Evolutionary conservation across 148 eudicot genomes (phyloP).

Genomic region (Chenopodium suecicum): DNA sequence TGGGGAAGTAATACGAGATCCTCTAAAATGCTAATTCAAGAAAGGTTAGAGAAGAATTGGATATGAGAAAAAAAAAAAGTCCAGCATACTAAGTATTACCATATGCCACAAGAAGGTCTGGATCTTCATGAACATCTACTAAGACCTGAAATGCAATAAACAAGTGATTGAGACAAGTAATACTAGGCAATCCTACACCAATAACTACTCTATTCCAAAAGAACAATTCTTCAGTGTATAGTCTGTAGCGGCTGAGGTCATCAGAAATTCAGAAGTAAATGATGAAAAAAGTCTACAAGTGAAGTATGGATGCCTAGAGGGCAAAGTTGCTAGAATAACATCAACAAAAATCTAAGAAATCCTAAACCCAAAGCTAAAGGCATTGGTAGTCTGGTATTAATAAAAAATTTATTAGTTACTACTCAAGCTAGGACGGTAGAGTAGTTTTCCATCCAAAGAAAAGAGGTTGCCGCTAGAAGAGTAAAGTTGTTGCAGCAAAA

Average conservation of each 20-base stretch:
- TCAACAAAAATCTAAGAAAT: background rate
- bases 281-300: constrained; percentile 4
- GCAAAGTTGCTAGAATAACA: background rate
- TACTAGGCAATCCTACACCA: background rate
- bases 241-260: background rate
- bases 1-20: background rate
- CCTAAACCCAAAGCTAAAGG: background rate
- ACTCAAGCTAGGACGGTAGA: background rate
- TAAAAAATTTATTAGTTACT: too few relatives aligned
- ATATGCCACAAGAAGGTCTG: constrained; percentile 78
- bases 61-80: background rate
- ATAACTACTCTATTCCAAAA: background rate
- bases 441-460: background rate
- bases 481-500: background rate
- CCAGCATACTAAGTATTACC: constrained; percentile 40
- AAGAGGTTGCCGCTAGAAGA: too few relatives aligned
- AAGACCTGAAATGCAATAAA: constrained; percentile 58
- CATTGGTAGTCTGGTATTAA: background rate
- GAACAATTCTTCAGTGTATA: background rate
- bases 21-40: background rate
- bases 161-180: constrained; percentile 16
- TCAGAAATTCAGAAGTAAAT: background rate
- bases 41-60: background rate
- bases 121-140: constrained; percentile 76
- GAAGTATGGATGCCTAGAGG: background rate